Percentiles rank a stretch among this genome's conserved stretches.
Evolutionary conservation across 2,329 filamentous ascomycete genomes (phyloP).

Genomic region (Scytalidium sp.): DNA sequence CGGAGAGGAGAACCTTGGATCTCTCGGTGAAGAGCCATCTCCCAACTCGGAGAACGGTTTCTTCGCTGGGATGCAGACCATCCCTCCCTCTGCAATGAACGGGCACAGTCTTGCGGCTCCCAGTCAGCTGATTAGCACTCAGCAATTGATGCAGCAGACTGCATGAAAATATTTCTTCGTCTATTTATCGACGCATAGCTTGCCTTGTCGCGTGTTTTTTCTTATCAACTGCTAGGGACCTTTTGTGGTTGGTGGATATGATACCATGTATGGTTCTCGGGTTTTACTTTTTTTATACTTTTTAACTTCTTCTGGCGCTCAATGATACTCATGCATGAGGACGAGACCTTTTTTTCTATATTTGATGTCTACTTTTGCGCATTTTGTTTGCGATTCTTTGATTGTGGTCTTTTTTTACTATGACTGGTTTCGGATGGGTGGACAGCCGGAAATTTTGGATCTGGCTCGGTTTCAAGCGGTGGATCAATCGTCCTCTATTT

Average conservation of each 20-base stretch:
- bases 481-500: neutral
- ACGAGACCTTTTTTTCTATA: neutral
- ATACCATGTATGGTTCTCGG: neutral
- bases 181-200: neutral
- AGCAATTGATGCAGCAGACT: slow-evolving; percentile 31
- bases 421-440: neutral
- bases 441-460: neutral
- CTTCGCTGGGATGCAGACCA: slow-evolving; percentile 20
- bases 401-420: neutral
- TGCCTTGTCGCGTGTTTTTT: neutral
- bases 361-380: neutral
- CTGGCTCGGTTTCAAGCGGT: neutral
- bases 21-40: slow-evolving; percentile 70
- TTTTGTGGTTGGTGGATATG: neutral
- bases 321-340: neutral
- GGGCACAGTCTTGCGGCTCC: slow-evolving; percentile 30
- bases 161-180: slow-evolving; percentile 10
- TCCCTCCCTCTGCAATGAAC: slow-evolving; percentile 19
- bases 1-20: slow-evolving; percentile 80
- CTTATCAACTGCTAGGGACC: neutral
- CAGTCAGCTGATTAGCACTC: slow-evolving; percentile 31
- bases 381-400: neutral
- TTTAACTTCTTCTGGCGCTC: neutral
- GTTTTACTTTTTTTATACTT: neutral
- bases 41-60: slow-evolving; percentile 69